Evolutionary conservation across 257 asterid genomes (phyloP), one percentile per base, ranked within the genome.

Genomic region (Nicotiana attenuata): DNA sequence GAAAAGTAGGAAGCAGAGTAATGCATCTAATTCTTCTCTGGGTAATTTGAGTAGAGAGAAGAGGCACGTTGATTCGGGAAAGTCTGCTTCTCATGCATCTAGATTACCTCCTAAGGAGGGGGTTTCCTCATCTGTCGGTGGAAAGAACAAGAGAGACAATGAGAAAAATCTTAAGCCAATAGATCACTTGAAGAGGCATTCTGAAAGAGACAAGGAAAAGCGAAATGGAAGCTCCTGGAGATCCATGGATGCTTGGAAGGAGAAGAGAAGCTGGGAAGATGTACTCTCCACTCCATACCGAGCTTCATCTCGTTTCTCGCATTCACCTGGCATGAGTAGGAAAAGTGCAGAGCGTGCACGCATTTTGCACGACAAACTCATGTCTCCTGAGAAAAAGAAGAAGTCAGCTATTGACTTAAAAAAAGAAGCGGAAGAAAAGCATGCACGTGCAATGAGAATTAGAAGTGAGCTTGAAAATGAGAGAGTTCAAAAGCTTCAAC

Each of bases 231-330:
- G 78, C 84, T 86, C 89, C n/a, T 89, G 89, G 87, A 91, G 87
- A 82, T 93, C 95, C 57, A 87, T 96, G 97, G 97, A 94, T 92
- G 99, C 98, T 66, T 96, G 99, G 99, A 96, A 93, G 90, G 99
- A 94, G 91, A 96, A 93, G 91, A 91, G 99, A 85, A 94, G 94
- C 85, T 96, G 99, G 99, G 97, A 96, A 87, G 97, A 92, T 82
- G 88, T 96, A 88, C 99, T 96, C 88, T 89, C 96, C 81, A 83
- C 97, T 67, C 95, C 98, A 13, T 89, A 87, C 81, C 91, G 96
- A 82, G 92, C 86, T 84, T 93, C 98, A 83, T 92, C 97, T 63
- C 97, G 98, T 73, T 94, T 92, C 88, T 96, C 97, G 11, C 90
- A 93, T 87, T 96, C 99, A 68, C 98, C 99, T 19, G 94, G 99